Conservation (phyloP, 2,329 filamentous ascomycete genomes). For the Aspergillus fructus region DNA sequence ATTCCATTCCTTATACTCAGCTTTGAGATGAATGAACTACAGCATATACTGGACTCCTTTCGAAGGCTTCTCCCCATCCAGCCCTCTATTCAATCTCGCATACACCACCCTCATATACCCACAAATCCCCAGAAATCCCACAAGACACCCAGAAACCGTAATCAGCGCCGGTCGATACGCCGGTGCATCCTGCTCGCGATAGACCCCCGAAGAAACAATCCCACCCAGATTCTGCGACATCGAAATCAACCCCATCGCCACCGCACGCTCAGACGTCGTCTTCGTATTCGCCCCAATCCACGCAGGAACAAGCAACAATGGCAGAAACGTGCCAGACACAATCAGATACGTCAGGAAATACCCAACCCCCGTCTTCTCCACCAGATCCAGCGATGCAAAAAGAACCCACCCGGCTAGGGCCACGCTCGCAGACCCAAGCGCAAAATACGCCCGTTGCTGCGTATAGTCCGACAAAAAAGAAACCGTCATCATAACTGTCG, state of each 20-base stretch:
- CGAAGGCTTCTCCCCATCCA: not conserved
- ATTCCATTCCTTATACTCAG: too few relatives aligned
- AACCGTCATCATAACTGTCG: not conserved
- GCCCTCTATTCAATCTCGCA: not conserved
- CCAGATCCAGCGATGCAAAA: not conserved
- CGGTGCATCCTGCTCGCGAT: not conserved
- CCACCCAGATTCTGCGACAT: not conserved
- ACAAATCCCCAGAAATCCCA: not conserved
- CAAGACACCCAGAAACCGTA: not conserved
- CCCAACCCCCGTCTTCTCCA: not conserved
- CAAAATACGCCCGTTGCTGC: not conserved
- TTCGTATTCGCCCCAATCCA: not conserved
- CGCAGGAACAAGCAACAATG: not conserved
- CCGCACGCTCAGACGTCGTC: not conserved
- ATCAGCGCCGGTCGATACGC: not conserved
- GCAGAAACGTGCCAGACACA: not conserved
- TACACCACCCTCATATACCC: not conserved
- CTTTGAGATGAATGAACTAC: too few relatives aligned
- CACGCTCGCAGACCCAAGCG: not conserved
- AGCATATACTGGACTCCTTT: not conserved
- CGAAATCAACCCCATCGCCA: not conserved
- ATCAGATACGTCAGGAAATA: not conserved
- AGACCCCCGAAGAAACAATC: not conserved
- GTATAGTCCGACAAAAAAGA: not conserved
- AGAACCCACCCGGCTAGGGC: not conserved